Conservation (phyloP, 371 early-diverging fungal genomes). For the Nosema muscidifuracis region DNA sequence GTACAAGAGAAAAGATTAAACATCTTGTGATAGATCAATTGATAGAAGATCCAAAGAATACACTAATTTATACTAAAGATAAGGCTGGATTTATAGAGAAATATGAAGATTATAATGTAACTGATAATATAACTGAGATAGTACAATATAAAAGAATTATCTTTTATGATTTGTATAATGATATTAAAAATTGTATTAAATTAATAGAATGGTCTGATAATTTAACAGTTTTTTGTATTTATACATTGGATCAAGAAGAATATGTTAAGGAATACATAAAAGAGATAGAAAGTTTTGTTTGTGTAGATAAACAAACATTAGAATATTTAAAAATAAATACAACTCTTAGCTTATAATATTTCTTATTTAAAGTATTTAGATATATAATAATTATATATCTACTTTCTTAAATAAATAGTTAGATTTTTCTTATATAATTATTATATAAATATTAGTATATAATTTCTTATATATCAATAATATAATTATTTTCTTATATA, state of each 20-base stretch:
- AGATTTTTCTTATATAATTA: no score
- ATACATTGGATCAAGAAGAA: neutral
- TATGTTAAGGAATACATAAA: neutral
- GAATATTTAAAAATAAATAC: no score
- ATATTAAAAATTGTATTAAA: neutral
- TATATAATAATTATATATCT: no score
- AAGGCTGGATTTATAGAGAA: neutral
- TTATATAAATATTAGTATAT: no score
- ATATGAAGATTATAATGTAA: neutral
- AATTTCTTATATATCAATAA: no score
- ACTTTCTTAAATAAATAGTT: no score
- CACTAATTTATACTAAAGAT: neutral
- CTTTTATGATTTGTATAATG: neutral
- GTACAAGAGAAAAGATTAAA: conserved; percentile 23
- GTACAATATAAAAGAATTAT: neutral
- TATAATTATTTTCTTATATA: no score
- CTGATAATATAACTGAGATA: neutral
- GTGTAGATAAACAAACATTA: neutral
- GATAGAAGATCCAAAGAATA: conserved; percentile 6
- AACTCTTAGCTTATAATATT: no score
- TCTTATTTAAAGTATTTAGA: no score
- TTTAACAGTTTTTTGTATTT: neutral
- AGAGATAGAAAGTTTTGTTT: neutral
- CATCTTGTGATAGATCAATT: conserved; percentile 16
- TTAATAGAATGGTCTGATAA: neutral